These are phyloP conservation scores for Vickermania spadyakhi DNA, from an alignment of 208 protist genomes.

Conservation along the genomic window DNA sequence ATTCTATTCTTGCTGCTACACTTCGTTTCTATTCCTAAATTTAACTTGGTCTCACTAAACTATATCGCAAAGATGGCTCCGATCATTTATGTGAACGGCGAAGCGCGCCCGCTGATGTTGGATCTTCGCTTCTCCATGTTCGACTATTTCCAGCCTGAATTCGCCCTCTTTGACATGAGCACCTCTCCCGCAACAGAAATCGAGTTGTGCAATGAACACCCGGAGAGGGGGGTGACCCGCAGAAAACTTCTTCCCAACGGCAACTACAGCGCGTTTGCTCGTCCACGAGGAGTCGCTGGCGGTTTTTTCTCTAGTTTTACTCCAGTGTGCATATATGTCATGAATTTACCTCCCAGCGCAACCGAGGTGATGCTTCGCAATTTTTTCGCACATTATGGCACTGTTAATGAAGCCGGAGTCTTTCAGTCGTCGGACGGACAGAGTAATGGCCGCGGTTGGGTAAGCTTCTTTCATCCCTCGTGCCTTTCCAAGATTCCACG, in stretches of 20 bases:
- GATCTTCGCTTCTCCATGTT: conserved; percentile 52
- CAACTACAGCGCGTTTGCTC: conserved; percentile 54
- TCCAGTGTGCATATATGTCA: conserved; percentile 32
- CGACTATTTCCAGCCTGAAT: conserved; percentile 47
- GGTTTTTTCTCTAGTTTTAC: conserved; percentile 1
- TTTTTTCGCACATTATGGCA: conserved; percentile 67
- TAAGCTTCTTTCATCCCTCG: conserved; percentile 45
- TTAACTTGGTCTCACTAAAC: too few species aligned
- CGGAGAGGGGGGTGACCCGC: conserved; percentile 51
- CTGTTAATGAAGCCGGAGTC: conserved; percentile 58
- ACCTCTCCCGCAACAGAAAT: conserved; percentile 42
- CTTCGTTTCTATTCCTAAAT: background rate
- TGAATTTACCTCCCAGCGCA: conserved; percentile 47
- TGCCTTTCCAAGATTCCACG: conserved; percentile 29
- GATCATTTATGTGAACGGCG: conserved; percentile 72
- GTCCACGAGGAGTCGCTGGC: conserved; percentile 25
- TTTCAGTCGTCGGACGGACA: conserved; percentile 22
- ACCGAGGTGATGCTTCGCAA: conserved; percentile 63
- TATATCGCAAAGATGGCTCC: background rate
- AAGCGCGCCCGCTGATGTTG: conserved; percentile 43
- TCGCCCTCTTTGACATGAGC: conserved; percentile 57
- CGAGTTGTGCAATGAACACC: conserved; percentile 26
- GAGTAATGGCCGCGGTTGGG: conserved; percentile 57
- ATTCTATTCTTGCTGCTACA: background rate
- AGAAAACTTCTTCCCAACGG: conserved; percentile 52